A percentile compares a stretch with the other conserved stretches of the same genome.
Evolutionary conservation across 257 asterid genomes (phyloP).

Genomic region (Misopates orontium): DNA sequence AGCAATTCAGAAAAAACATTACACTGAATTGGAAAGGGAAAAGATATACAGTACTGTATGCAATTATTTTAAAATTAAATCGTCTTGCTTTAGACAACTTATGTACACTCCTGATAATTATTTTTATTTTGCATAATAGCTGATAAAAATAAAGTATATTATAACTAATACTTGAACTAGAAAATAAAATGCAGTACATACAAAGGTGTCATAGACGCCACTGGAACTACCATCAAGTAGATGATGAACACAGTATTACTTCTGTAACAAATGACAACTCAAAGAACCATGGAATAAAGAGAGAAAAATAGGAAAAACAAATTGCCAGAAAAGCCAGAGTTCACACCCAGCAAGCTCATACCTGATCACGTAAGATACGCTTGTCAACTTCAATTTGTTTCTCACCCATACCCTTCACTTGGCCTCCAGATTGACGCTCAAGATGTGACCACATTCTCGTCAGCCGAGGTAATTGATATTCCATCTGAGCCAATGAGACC

Average conservation of each 20-base stretch:
- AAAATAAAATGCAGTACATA: not conserved
- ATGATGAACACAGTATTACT: not conserved
- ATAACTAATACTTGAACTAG: not conserved
- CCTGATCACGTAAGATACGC: slow-evolving; percentile 92
- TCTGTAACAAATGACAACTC: slow-evolving; percentile 7
- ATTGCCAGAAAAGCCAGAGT: not conserved
- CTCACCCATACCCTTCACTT: slow-evolving; percentile 99
- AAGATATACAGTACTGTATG: not conserved
- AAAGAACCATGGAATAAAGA: not conserved
- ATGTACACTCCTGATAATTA: not conserved
- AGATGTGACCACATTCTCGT: slow-evolving; percentile 98
- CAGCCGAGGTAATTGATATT: slow-evolving; percentile 87
- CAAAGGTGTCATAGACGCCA: slow-evolving; percentile 6
- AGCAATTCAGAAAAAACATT: slow-evolving; percentile 14
- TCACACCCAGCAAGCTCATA: slow-evolving; percentile 34
- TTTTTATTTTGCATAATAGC: too few relatives aligned
- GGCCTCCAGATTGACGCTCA: slow-evolving; percentile 99
- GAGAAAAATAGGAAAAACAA: not conserved
- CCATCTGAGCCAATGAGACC: slow-evolving; percentile 98
- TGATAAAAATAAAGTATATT: not conserved
- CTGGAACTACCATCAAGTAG: slow-evolving; percentile 16
- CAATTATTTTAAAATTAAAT: not conserved
- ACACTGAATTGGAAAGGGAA: slow-evolving; percentile 13
- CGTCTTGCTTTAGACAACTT: slow-evolving; percentile 12
- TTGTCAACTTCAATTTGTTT: slow-evolving; percentile 98